Evolutionary conservation across 2,329 filamentous ascomycete species (phyloP).

Genomic region (Dryadomyces quercivorus): DNA sequence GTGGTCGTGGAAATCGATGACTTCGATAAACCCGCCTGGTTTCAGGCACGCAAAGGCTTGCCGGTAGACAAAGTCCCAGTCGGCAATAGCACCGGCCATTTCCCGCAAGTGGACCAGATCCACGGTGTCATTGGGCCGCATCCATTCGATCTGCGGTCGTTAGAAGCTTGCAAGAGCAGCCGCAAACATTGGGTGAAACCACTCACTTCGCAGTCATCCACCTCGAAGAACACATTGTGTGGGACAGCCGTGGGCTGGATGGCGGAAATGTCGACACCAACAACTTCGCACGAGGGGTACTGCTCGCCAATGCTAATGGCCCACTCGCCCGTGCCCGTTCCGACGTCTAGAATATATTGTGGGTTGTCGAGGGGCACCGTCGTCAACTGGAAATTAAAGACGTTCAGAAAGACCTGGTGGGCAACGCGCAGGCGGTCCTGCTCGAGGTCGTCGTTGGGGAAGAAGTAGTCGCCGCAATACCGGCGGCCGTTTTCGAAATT

Average conservation of each 20-base stretch:
- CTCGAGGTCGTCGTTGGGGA: conserved; percentile 48
- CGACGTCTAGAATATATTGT: conserved; percentile 41
- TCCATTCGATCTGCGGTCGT: conserved; percentile 31
- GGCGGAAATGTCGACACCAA: conserved; percentile 46
- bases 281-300: conserved; percentile 41
- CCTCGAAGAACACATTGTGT: conserved; percentile 46
- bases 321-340: conserved; percentile 45
- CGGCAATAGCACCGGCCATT: conserved; percentile 41
- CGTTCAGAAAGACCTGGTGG: conserved; percentile 20
- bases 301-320: conserved; percentile 40
- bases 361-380: conserved; percentile 23
- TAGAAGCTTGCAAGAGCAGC: not conserved
- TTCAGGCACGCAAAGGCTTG: conserved; percentile 40
- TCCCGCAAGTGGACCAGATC: conserved; percentile 46
- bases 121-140: conserved; percentile 36
- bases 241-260: conserved; percentile 45
- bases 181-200: conserved; percentile 9
- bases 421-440: conserved; percentile 22
- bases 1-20: conserved; percentile 27
- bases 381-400: conserved; percentile 20
- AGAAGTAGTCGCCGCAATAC: conserved; percentile 46
- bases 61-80: conserved; percentile 43
- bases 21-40: conserved; percentile 39
- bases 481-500: conserved; percentile 44
- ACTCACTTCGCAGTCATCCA: conserved; percentile 40